phyloP scores from a whole-genome alignment of 371 early-diverging fungal genomes.

The Batkoa obscura region DNA sequence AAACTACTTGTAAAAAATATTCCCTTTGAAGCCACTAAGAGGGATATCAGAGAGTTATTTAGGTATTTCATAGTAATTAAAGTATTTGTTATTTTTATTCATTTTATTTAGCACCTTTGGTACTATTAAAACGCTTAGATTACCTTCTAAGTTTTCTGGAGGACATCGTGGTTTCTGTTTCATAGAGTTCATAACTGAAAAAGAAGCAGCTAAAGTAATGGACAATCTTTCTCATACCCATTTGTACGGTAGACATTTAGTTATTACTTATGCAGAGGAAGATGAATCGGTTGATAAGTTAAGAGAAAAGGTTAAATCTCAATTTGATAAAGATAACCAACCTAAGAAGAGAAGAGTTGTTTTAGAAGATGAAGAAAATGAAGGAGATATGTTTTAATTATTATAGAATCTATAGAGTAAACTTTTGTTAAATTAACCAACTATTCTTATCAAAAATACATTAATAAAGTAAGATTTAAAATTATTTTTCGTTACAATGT shows the following conservation, averaged over 20 bases:
- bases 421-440: no score
- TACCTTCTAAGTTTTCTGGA: conserved; percentile 90
- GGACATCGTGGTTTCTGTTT: conserved; percentile 97
- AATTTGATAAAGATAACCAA: conserved; percentile 14
- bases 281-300: conserved; percentile 39
- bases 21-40: conserved; percentile 95
- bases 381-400: neutral
- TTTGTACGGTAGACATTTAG: conserved; percentile 96
- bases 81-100: conserved; percentile 3
- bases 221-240: conserved; percentile 81
- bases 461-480: no score
- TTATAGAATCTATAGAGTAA: no score
- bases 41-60: conserved; percentile 85
- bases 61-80: no score
- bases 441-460: no score
- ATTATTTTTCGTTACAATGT: no score
- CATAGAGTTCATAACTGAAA: conserved; percentile 84
- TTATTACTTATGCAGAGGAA: conserved; percentile 90
- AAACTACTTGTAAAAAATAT: conserved; percentile 95
- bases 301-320: conserved; percentile 43
- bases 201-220: conserved; percentile 83
- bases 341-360: neutral
- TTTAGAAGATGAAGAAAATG: neutral
- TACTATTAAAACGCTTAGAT: conserved; percentile 81
- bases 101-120: conserved; percentile 51